Evolutionary conservation across 2,329 filamentous ascomycete species (phyloP), one percentile per base, ranked within the genome.

Genomic region (Cercospora brassicicola): DNA sequence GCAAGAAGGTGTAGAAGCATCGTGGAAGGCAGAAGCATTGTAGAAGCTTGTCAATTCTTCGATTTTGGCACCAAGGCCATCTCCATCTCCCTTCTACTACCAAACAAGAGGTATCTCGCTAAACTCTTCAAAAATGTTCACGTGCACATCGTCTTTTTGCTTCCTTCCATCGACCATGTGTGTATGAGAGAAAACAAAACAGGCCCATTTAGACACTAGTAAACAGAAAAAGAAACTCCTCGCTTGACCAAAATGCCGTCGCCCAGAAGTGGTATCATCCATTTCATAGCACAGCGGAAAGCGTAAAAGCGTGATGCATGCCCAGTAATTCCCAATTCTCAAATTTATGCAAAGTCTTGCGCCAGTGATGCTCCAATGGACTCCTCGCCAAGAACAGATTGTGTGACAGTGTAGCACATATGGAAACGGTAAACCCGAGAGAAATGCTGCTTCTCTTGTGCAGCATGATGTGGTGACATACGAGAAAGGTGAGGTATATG

Each of bases 271-370:
- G 66, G 61, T 64, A 64, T 69, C 61, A 67, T 67, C 53, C 67
- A 63, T 66, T 56, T 31, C 45, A 26, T 33, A 64, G 45, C 45
- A 53, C 59, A 68, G 65, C 55, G 56, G 61, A 68, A 67, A 51
- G 66, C 69, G 67, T 71, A 56, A 69, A 63, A 64, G 39, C 62
- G 61, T 66, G 55, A 71, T 71, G 68, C 70, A 69, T 71, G 59
- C 66, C 61, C 67, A 45, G 62, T 39, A 26, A 42, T 20, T 20
- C 11, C 48, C 30, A n/a, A 20, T 55, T 13, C 10, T 39, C 18
- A 39, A 18, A n/a, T 20, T 20, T 36, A 33, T 39, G 18, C 33
- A 57, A 10, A 48, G 2, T 1, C 1, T 42, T n/a, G 62, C 51
- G 62, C 62, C 62, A 48, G 39, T 39, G 23, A 53, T 63, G 67